A percentile compares a stretch with the other conserved stretches of the same genome.
phyloP scores from a whole-genome alignment of 106 monocot species.

The Triglochin maritima region DNA sequence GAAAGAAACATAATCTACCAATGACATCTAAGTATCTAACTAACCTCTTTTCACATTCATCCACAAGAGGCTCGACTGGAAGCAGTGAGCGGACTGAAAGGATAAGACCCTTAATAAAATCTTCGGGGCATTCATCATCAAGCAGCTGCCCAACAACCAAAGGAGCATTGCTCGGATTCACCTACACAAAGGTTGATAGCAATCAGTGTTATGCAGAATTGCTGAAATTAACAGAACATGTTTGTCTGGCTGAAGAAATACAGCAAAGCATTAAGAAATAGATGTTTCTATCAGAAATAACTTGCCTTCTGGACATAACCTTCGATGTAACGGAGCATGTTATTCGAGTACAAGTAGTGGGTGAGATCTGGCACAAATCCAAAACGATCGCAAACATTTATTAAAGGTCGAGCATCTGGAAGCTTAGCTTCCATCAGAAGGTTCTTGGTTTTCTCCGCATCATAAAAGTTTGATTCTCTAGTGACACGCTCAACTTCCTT shows the following conservation, averaged over 20 bases:
- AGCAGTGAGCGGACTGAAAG: constrained; percentile 95
- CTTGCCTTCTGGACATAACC: constrained; percentile 98
- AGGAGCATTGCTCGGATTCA: constrained; percentile 88
- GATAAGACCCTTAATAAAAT: constrained; percentile 95
- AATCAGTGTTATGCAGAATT: too few species aligned
- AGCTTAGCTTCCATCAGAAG: constrained; percentile 98
- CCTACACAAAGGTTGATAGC: constrained; percentile 21
- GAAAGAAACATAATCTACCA: neutral
- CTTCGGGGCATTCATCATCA: constrained; percentile 97
- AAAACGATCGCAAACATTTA: constrained; percentile 98
- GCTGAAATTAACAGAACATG: too few species aligned
- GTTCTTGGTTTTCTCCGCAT: constrained; percentile 93
- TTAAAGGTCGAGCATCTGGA: constrained; percentile 93
- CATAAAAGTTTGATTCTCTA: constrained; percentile 98
- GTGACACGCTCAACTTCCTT: constrained; percentile 99
- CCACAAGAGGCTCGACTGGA: constrained; percentile 96
- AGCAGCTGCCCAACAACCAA: constrained; percentile 87
- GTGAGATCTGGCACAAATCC: constrained; percentile 95
- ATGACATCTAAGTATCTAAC: too few species aligned
- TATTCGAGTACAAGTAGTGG: constrained; percentile 87
- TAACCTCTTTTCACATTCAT: constrained; percentile 95
- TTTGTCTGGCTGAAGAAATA: too few species aligned
- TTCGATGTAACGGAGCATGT: constrained; percentile 99
- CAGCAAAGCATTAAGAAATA: too few species aligned
- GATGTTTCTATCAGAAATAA: neutral